Percentiles rank a stretch among this genome's conserved stretches.
Evolutionary conservation across 805 yeast genomes (phyloP).

Genomic region (Nakazawaea holstii): DNA sequence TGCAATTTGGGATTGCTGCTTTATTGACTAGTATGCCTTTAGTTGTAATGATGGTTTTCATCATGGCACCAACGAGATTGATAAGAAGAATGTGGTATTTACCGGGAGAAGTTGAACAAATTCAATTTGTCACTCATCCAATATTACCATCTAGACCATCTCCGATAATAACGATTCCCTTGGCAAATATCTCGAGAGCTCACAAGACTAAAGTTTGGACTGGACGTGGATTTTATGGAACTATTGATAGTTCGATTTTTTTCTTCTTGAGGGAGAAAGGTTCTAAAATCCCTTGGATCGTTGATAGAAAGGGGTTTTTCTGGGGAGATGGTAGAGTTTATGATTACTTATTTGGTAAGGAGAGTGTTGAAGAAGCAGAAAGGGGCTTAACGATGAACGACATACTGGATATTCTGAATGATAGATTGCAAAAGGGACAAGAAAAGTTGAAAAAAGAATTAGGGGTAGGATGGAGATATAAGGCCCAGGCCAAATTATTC

Average conservation of each 20-base stretch:
- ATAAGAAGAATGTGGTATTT: conserved; percentile 73
- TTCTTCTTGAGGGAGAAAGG: conserved; percentile 62
- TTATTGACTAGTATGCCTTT: conserved; percentile 38
- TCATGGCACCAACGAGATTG: conserved; percentile 62
- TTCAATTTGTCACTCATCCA: conserved; percentile 72
- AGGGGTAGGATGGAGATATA: conserved; percentile 58
- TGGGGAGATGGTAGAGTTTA: conserved; percentile 91
- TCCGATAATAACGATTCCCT: conserved; percentile 65
- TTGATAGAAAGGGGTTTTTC: conserved; percentile 82
- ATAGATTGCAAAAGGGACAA: conserved; percentile 43
- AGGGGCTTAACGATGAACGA: conserved; percentile 61
- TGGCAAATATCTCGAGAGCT: conserved; percentile 48
- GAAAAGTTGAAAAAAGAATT: conserved; percentile 43
- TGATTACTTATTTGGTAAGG: conserved; percentile 78
- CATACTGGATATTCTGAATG: conserved; percentile 42
- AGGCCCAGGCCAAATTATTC: conserved; percentile 38
- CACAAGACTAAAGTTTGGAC: conserved; percentile 71
- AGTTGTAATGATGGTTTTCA: conserved; percentile 31
- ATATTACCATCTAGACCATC: conserved; percentile 70
- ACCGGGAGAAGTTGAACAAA: conserved; percentile 52
- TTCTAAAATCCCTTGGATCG: conserved; percentile 59
- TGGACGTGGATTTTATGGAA: conserved; percentile 84
- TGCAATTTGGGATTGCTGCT: conserved; percentile 27
- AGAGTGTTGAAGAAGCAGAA: conserved; percentile 71
- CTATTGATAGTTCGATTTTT: conserved; percentile 68